Base-by-base conservation (phyloP, 1,139 yeast genomes). In the Diutina neorugosa region DNA sequence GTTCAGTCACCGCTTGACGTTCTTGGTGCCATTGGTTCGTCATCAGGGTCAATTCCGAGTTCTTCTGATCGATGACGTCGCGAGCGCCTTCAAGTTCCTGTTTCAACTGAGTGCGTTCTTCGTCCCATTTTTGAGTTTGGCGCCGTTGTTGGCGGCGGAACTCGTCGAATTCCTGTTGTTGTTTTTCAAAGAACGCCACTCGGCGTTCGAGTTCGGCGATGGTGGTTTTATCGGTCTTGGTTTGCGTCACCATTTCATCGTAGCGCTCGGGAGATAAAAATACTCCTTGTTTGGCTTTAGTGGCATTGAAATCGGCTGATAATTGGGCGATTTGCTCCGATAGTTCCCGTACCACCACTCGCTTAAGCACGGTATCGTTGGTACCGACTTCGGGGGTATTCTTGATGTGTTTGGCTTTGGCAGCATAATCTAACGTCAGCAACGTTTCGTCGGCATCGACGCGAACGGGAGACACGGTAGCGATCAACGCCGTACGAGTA, bases 271-370 rank as follows among this genome's bases (percentile, higher is more conserved):
- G 16, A 40, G 58, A 54, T 53, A 59, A 53, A 20, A 53, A 56
- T 41, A 59, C 54, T 8, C 55, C 52, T 11, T 81, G 84, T 61
- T 78, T 83, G 14, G 70, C 68, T 57, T 84, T 72, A 0, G 89
- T 76, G 0, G 91, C 84, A 50, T 71, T 63, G 54, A 86, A 69
- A 61, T 88, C 90, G 21, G 77, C 68, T 56, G 76, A 77, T 16
- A 81, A 63, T 58, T 74, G 77, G 5, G 78, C 70, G n/a, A 83
- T 68, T 59, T 83, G 88, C 16, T 69, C 69, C 1, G 83, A 74
- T 51, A 84, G 68, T 56, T 78, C 84, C 57, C 76, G 79, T 21
- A 84, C 72, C 25, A 83, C 65, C 1, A 80, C 86, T 52, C 76
- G 74, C 60, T 84, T 80, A 59, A 86, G 65, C 52, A 82, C 70